These are phyloP conservation scores for Hypholoma fasciculare DNA, from an alignment of 768 basidiomycete species.

Conservation along the genomic window DNA sequence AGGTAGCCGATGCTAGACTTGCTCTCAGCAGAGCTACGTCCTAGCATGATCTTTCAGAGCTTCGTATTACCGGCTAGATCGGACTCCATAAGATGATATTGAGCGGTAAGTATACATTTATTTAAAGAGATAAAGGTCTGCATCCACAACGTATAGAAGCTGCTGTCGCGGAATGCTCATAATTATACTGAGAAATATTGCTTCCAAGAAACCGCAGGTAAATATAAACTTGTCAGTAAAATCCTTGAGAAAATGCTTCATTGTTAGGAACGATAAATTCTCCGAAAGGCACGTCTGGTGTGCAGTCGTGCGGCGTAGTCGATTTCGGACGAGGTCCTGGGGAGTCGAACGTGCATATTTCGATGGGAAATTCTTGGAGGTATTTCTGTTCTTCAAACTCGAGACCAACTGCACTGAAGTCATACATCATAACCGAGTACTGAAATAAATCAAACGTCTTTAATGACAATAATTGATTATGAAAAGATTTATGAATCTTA, in stretches of 20 bases:
- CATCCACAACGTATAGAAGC: too few relatives aligned
- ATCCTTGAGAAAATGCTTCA: slow-evolving; percentile 8
- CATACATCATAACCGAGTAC: slow-evolving; percentile 39
- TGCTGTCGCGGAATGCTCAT: too few relatives aligned
- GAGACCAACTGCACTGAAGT: slow-evolving; percentile 34
- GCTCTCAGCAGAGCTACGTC: too few relatives aligned
- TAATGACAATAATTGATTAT: neutral
- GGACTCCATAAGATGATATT: too few relatives aligned
- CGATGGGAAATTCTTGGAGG: slow-evolving; percentile 29
- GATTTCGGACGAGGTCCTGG: slow-evolving; percentile 27
- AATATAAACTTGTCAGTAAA: slow-evolving; percentile 1
- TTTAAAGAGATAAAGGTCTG: too few relatives aligned
- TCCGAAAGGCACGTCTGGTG: slow-evolving; percentile 7
- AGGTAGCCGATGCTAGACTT: too few relatives aligned
- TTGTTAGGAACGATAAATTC: neutral
- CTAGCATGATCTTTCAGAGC: too few relatives aligned
- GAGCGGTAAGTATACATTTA: too few relatives aligned
- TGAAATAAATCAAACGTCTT: neutral
- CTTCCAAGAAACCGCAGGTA: too few relatives aligned
- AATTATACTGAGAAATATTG: too few relatives aligned
- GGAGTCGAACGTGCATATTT: slow-evolving; percentile 31
- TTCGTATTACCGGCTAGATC: too few relatives aligned
- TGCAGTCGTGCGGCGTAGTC: slow-evolving; percentile 26
- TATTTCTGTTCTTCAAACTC: slow-evolving; percentile 21
- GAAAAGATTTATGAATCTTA: slow-evolving; percentile 11